Conservation (phyloP, 371 early-diverging fungal genomes). For the Mucor circinelloides region DNA sequence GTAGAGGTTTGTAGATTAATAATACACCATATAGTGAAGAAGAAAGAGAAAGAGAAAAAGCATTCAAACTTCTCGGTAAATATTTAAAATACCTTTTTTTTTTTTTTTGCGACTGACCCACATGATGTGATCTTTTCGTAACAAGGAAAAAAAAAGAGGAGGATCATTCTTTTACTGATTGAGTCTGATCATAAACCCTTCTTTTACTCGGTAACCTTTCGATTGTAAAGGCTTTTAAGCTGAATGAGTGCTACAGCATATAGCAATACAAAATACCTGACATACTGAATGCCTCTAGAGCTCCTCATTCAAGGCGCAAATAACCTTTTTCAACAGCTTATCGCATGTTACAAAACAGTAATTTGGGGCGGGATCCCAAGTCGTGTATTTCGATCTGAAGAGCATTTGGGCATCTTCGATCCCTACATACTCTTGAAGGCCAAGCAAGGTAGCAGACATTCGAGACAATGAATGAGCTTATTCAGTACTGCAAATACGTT, state of each 20-base stretch:
- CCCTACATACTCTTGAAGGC: no score
- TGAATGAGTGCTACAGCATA: neutral
- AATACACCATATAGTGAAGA: neutral
- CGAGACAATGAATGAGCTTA: neutral
- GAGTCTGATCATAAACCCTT: neutral
- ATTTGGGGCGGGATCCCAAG: neutral
- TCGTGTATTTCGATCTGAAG: neutral
- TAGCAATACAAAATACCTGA: neutral
- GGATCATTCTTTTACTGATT: neutral
- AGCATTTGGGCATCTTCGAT: neutral
- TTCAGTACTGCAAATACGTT: neutral
- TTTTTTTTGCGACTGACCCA: neutral
- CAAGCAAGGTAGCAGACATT: no score
- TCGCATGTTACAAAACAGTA: neutral
- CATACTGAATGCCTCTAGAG: neutral
- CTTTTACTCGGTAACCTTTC: neutral
- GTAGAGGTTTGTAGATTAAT: neutral
- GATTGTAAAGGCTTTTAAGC: neutral
- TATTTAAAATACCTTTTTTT: constrained; percentile 1
- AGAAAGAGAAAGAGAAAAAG: neutral
- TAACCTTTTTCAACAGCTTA: neutral
- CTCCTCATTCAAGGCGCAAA: neutral
- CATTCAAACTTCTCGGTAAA: neutral
- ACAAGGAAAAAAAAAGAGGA: no score
- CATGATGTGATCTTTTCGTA: neutral